A percentile compares a stretch with the other conserved stretches of the same genome.
These are phyloP conservation scores for Lichtheimia ramosa DNA, from an alignment of 371 early-diverging fungal species.

Conservation along the genomic window DNA sequence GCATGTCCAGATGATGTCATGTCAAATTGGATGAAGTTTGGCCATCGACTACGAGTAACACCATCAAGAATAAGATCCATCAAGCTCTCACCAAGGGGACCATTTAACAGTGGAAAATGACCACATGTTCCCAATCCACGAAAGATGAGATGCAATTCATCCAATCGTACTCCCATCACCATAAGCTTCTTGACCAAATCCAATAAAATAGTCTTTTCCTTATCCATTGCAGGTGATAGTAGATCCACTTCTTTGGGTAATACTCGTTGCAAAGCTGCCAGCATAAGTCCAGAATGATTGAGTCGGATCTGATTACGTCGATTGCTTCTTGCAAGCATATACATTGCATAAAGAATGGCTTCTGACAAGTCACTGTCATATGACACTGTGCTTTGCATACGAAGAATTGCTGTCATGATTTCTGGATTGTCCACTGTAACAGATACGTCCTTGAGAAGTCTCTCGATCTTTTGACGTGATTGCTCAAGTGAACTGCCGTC, in stretches of 20 bases:
- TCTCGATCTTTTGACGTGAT: constrained; percentile 20
- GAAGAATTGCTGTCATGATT: constrained; percentile 53
- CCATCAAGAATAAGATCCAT: constrained; percentile 65
- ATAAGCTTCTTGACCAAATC: constrained; percentile 59
- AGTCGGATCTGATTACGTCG: constrained; percentile 65
- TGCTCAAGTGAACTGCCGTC: not conserved
- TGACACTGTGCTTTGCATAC: constrained; percentile 43
- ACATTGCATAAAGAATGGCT: constrained; percentile 47
- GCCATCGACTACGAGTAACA: constrained; percentile 62
- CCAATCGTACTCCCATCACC: constrained; percentile 62
- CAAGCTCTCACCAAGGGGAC: constrained; percentile 16
- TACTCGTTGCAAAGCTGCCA: constrained; percentile 50
- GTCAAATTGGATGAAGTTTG: constrained; percentile 72
- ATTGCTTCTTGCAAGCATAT: constrained; percentile 52
- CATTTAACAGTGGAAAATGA: constrained; percentile 13
- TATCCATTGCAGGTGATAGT: constrained; percentile 13
- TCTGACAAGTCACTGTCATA: constrained; percentile 40
- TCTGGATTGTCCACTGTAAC: constrained; percentile 55
- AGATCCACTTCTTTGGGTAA: constrained; percentile 27
- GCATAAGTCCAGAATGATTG: constrained; percentile 58
- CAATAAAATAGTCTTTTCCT: constrained; percentile 43
- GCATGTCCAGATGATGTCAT: constrained; percentile 30
- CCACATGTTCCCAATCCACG: constrained; percentile 39
- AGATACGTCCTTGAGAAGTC: constrained; percentile 21
- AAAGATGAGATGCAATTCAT: constrained; percentile 63